These are phyloP conservation scores for Globisporangium cystogenes DNA, from an alignment of 352 stramenopile genomes.

Conservation along the genomic window DNA sequence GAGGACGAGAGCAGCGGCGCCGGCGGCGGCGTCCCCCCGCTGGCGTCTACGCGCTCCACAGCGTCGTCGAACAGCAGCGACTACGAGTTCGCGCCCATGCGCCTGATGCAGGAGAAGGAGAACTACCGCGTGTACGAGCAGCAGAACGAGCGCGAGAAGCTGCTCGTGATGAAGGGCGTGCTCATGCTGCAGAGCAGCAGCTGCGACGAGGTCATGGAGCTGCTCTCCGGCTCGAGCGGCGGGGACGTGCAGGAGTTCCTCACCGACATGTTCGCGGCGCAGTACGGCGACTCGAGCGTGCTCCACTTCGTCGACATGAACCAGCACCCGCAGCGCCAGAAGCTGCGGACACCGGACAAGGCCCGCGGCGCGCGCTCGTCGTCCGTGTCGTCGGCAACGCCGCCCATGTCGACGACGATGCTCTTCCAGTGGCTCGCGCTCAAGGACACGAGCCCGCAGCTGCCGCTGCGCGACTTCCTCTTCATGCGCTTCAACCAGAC, in stretches of 20 bases:
- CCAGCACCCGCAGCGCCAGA: neutral
- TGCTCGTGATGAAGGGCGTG: conserved; percentile 71
- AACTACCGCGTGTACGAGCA: conserved; percentile 79
- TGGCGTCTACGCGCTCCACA: conserved; percentile 19
- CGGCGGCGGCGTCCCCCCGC: conserved; percentile 8
- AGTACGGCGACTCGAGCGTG: conserved; percentile 51
- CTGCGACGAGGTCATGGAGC: conserved; percentile 59
- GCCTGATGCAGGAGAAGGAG: conserved; percentile 64
- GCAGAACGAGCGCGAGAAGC: conserved; percentile 33
- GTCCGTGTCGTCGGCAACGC: conserved; percentile 5
- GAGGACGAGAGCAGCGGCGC: conserved; percentile 37
- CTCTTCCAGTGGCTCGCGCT: conserved; percentile 69
- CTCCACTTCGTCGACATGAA: conserved; percentile 47
- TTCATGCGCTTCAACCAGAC: conserved; percentile 77
- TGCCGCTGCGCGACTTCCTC: conserved; percentile 69
- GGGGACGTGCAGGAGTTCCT: conserved; percentile 43
- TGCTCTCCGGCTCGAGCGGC: conserved; percentile 42
- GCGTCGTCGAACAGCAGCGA: conserved; percentile 14
- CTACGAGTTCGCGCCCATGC: conserved; percentile 3
- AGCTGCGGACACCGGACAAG: neutral
- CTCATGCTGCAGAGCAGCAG: conserved; percentile 60
- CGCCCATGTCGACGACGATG: conserved; percentile 21
- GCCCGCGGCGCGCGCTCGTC: neutral
- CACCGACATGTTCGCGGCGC: conserved; percentile 46
- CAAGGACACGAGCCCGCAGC: conserved; percentile 44